Evolutionary conservation across 2,329 filamentous ascomycete species (phyloP), one percentile per base, ranked within the genome.

Genomic region (Venturia nashicola): DNA sequence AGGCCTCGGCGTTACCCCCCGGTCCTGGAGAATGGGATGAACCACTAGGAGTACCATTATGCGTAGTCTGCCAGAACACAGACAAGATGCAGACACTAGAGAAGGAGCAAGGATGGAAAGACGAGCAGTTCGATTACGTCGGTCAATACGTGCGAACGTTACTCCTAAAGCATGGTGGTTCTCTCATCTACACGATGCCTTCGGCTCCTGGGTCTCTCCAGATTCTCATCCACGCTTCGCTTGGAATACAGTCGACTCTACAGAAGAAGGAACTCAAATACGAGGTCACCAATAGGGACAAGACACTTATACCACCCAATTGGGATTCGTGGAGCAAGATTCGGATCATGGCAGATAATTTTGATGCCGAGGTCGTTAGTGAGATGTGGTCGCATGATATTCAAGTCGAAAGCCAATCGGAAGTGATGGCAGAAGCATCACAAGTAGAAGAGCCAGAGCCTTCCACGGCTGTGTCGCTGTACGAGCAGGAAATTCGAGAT

Each of bases 301-400:
- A 95, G 80, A 92, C 99, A 63, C 82, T 97, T 5, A 89, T 99
- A 0, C 93, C 93, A 1, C 89, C 92, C 18, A 97, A 97, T 74
- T 99, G 94, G 94, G 94, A 99, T 75, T 97, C 92, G 0, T 97
- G 91, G 90, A 92, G 91, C 65, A 99, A 97, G 76, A 97, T 99
- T 66, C 84, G 93, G 51, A 91, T 97, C 55, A 80, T 97, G 36
- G 85, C 91, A 63, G 94, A 96, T 72, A 90, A 87, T 0, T 97
- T 97, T 70, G 91, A 97, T 68, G 90, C 95, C 27, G 94, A 99
- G 77, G 83, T 84, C 16, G 82, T 96, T 54, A 94, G 90, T 69
- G 83, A 86, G 65, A 89, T 87, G 61, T 99, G 94, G 94, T 87
- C 88, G 1, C 82, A 90, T 64, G 91, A 96, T 68, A 88, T 94